Evolutionary conservation across 2,329 filamentous ascomycete genomes (phyloP), one percentile per base, ranked within the genome.

Genomic region (Penicillium hordei): DNA sequence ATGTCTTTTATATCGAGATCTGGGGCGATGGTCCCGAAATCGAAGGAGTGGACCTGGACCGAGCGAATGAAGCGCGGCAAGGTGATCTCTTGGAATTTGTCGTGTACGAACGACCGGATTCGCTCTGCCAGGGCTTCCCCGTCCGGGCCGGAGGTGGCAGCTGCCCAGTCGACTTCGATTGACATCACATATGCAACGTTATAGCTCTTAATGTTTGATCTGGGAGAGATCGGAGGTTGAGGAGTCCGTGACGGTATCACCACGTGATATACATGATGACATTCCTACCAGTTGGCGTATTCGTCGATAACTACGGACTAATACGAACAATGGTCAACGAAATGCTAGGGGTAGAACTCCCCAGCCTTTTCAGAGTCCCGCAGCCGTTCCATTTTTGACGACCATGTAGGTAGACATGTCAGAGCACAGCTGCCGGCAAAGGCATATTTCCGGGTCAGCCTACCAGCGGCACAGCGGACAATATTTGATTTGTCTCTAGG

Each of bases 11-110:
- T 88, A 71, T 95, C 91, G 42, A 99, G 84, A 66, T 90, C 85
- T 1, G 94, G 94, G 39, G 90, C 82, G 49, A 93, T 86, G 29
- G 82, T 86, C 48, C 94, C 94, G 73, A 99, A 97, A 63, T 93
- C 88, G 76, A 99, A 99, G 60, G 90, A 88, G 73, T 97, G 93
- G 40, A 97, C 93, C 54, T 91, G 89, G 67, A 99, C 94, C 27
- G 92, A 94, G 71, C 94, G 93, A 77, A 99, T 97, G 82, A 99
- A 97, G 70, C 92, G 90, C 58, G 94, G 94, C 46, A 99, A 83
- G 27, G 89, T 85, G 62, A 97, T 88, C 60, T 91, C 87, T 78
- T 99, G 94, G 77, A 99, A 99, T 70, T 93, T 94, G 72, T 91
- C 89, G 77, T 99, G 91, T 68, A 99, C 90, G 78, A 99, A 99